Evolutionary conservation across 192 early-diverging fungal genomes (phyloP), one percentile per base, ranked within the genome.

Genomic region (Umbelopsis sp.): DNA sequence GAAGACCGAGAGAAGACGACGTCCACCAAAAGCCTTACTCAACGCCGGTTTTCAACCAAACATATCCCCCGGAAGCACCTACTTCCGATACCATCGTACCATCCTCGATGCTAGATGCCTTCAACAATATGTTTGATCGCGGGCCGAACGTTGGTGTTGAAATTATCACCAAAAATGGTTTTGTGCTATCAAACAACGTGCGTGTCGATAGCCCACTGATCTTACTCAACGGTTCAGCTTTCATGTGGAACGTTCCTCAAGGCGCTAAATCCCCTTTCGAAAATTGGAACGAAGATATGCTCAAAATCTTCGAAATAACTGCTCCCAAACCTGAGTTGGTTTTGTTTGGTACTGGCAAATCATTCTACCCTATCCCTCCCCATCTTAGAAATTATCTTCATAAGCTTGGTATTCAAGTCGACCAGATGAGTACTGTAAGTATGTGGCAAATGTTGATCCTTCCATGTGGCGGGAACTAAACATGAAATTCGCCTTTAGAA

Each of bases 381-480:
- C 55, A 80, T 45, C 70, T 88, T 20, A 73, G 82, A 45, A 64
- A 76, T 6, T 82, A 84, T 64, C 73, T 88, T 44, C 72, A 83
- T 37, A 66, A 78, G 22, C 66, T 86, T 8, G 87, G 87, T 44
- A 66, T 88, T 13, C 87, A 88, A 68, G 82, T 84, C n/a, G 87
- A 88, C 53, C 71, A 78, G 49, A 82, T 86, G 83, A 81, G 80
- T 75, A 82, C 87, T n/a, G 87, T 88, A 82, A 72, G 77, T 72
- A 16, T 33, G 21, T 41, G n/a, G 33, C 25, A 6, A 46, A 66
- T 41, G n/a, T 33, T 16, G 12, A 37, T 21, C 23, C 4, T 46
- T 15, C 2, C 44, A 25, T 52, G 51, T 52, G 30, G 23, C 10
- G 37, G 37, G 37, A 47, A 52, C 35, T 11, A 33, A 37, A 30